Conservation (phyloP, 2,329 filamentous ascomycete genomes). For the Xylaria sp. region DNA sequence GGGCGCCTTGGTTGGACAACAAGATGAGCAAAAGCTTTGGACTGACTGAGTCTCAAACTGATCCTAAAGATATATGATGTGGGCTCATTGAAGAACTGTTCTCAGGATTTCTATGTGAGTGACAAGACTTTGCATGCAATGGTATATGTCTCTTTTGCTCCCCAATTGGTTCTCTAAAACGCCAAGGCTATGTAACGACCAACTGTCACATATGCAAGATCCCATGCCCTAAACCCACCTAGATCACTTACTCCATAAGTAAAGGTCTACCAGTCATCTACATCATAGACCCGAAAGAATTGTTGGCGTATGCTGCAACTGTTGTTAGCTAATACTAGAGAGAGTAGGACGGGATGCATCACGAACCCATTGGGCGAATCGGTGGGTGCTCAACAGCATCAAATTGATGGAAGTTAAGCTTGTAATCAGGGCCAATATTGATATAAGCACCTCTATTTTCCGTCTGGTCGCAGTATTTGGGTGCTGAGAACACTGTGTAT, state of each 20-base stretch:
- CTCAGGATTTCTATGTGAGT: slow-evolving; percentile 22
- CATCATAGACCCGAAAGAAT: slow-evolving; percentile 83
- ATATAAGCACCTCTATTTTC: slow-evolving; percentile 99
- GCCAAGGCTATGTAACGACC: slow-evolving; percentile 49
- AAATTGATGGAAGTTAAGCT: slow-evolving; percentile 92
- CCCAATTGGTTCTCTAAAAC: slow-evolving; percentile 46
- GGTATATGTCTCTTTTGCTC: slow-evolving; percentile 38
- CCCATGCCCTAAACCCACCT: slow-evolving; percentile 44
- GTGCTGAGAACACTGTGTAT: slow-evolving; percentile 88
- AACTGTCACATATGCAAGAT: slow-evolving; percentile 49
- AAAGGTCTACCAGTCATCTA: slow-evolving; percentile 52
- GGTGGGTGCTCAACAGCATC: slow-evolving; percentile 96
- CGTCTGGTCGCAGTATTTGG: slow-evolving; percentile 96
- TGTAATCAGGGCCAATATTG: slow-evolving; percentile 92
- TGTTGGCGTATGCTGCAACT: slow-evolving; percentile 81
- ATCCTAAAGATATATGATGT: slow-evolving; percentile 7
- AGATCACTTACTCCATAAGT: slow-evolving; percentile 40
- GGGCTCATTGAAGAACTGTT: not conserved
- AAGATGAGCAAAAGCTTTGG: slow-evolving; percentile 63
- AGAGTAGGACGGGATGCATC: slow-evolving; percentile 44
- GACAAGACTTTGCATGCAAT: slow-evolving; percentile 25
- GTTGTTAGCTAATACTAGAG: slow-evolving; percentile 44
- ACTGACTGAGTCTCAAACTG: slow-evolving; percentile 49
- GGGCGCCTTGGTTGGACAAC: slow-evolving; percentile 65
- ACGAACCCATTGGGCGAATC: slow-evolving; percentile 85